Percentiles rank a stretch among this genome's conserved stretches.
These are phyloP conservation scores for Trypanosomatidae sp. DNA, from an alignment of 208 protist species.

Conservation along the genomic window DNA sequence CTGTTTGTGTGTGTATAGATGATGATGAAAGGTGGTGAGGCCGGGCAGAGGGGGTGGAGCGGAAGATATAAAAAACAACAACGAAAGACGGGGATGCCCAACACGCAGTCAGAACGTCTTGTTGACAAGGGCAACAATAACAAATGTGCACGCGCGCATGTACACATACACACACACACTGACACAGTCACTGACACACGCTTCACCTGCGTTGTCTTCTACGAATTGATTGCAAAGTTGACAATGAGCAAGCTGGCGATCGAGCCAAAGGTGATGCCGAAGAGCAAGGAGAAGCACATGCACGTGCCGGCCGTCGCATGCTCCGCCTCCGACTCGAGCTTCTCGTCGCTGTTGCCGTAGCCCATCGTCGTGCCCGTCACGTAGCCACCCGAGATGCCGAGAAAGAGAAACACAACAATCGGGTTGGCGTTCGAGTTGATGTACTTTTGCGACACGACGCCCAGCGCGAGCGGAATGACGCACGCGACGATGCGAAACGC, in stretches of 20 bases:
- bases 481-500: constrained; percentile 10
- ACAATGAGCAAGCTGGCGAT: constrained; percentile 14
- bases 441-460: constrained; percentile 9
- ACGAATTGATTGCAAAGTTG: constrained; percentile 6
- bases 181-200: not conserved
- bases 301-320: constrained; percentile 9
- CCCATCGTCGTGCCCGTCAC: constrained; percentile 19
- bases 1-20: too few relatives aligned
- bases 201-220: not conserved
- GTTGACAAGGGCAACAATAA: too few relatives aligned
- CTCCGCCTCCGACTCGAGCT: constrained; percentile 11
- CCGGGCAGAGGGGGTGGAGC: too few relatives aligned
- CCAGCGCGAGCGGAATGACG: constrained; percentile 18
- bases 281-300: constrained; percentile 16
- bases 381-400: constrained; percentile 21
- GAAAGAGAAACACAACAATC: constrained; percentile 18
- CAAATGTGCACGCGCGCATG: too few relatives aligned
- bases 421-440: constrained; percentile 24
- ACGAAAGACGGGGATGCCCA: not conserved
- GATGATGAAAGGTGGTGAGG: too few relatives aligned
- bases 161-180: not conserved
- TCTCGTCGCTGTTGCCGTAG: constrained; percentile 15
- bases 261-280: constrained; percentile 11
- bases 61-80: not conserved
- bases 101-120: not conserved